phyloP scores from a whole-genome alignment of 371 early-diverging fungal genomes.

The Capillidium rhysosporum region DNA sequence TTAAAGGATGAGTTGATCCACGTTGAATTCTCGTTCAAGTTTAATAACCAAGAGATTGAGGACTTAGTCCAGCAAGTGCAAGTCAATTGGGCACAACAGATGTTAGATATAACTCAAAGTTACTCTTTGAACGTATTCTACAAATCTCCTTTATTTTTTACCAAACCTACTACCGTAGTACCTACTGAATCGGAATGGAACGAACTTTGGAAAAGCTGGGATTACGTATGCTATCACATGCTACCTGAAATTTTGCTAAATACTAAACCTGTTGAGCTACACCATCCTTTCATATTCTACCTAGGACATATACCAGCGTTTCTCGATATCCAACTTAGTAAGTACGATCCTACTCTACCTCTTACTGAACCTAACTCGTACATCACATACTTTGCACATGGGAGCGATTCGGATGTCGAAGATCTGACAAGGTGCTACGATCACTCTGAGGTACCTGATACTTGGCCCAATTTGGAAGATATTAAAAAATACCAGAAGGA shows the following conservation, averaged over 20 bases:
- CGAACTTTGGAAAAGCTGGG: slow-evolving; percentile 66
- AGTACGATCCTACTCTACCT: slow-evolving; percentile 24
- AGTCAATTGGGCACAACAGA: slow-evolving; percentile 29
- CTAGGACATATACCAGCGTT: slow-evolving; percentile 81
- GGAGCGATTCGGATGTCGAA: slow-evolving; percentile 79
- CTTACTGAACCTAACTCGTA: slow-evolving; percentile 37
- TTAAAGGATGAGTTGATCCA: slow-evolving; percentile 60
- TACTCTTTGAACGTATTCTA: slow-evolving; percentile 56
- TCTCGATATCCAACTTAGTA: slow-evolving; percentile 58
- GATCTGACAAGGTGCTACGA: slow-evolving; percentile 51
- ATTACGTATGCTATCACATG: slow-evolving; percentile 35
- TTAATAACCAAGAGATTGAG: slow-evolving; percentile 29
- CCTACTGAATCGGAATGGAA: slow-evolving; percentile 31
- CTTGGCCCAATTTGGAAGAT: slow-evolving; percentile 48
- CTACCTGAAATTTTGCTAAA: slow-evolving; percentile 30
- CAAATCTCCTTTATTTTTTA: slow-evolving; percentile 41
- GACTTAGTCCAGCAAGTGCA: slow-evolving; percentile 28
- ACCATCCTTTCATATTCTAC: slow-evolving; percentile 81
- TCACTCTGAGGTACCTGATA: slow-evolving; percentile 55
- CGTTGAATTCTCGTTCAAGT: slow-evolving; percentile 76
- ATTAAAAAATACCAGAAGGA: slow-evolving; percentile 43
- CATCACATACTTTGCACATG: slow-evolving; percentile 70
- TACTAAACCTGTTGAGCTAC: slow-evolving; percentile 52
- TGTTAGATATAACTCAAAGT: slow-evolving; percentile 32
- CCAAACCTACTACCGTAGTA: not conserved